Evolutionary conservation across 768 basidiomycete species (phyloP), one percentile per base, ranked within the genome.

Genomic region (Termitomyces sp.): DNA sequence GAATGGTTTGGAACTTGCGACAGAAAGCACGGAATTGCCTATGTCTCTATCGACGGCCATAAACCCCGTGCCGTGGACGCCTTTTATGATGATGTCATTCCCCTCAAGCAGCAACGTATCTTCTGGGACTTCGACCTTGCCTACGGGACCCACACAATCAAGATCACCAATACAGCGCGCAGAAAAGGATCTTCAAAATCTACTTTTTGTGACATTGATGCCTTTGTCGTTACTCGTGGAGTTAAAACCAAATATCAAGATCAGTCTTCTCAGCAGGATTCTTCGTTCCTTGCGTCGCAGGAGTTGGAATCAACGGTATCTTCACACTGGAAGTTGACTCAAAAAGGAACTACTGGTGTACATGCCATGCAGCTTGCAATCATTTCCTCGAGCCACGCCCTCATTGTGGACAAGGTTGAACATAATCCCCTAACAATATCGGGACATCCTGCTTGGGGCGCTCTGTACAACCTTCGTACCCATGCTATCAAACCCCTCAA

Each of bases 381-480:
- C 60, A 78, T 92, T 63, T 92, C 91, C 4, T 68, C 82, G 15
- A 83, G 82, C 9, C 89, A 90, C 65, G 90, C 84, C 15, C 72
- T 92, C 63, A 79, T 94, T 53, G 70, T 94, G 43, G 91, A 94
- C 81, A 93, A 93, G 72, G 91, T 92, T 31, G 91, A 92, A 70
- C 90, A 92, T 72, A 93, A 94, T 68, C 91, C 91, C 37, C 74
- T 92, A 54, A 82, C 83, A 1, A 77, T 92, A 69, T 73, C 82
- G 63, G 87, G 87, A 0, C 91, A 91, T 68, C 91, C 91, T 15
- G 90, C 91, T 12, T 94, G 92, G 91, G 89, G 80, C 0, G 87
- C 87, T 8, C 71, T 94, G 20, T 92, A 87, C 71, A 84, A 91
- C 69, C 75, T 94, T 48, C 68, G 82, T 34, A 86, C 86, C 11